Evolutionary conservation across 1,139 yeast species (phyloP), one percentile per base, ranked within the genome.

Genomic region (Saccharomyces hybrid): DNA sequence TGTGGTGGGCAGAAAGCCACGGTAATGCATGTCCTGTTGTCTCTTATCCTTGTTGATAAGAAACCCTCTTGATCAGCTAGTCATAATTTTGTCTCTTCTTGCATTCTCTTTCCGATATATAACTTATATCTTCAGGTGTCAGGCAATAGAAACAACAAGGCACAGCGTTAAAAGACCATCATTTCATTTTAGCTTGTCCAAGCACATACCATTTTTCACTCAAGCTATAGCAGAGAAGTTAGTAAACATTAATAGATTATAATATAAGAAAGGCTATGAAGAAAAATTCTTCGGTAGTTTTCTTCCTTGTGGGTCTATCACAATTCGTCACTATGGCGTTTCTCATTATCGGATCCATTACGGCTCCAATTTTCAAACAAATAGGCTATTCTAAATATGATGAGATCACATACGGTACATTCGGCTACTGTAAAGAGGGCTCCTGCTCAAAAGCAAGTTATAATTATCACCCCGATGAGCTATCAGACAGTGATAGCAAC

Each of bases 321-420:
- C 44, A 38, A 53, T 62, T 77, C 53, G 70, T 74, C 6, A 70
- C 82, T 3, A 57, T 73, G 70, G 67, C 80, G 42, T 78, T 80
- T 59, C 68, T 81, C 52, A 70, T 82, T 48, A 69, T 82, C 50
- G 80, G 82, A 6, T 75, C 80, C 47, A 75, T 82, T 41, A 77
- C 90, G 0, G 88, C 83, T 5, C 93, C 93, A 0, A 75, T 85
- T 44, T 80, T 87, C 6, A 67, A 70, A 7, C 65, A 69, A 27
- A 74, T 83, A 50, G 74, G 79, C 2, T 71, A 84, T 8, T 78
- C 86, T 48, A 72, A 76, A 27, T 78, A 74, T 59, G 74, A 75
- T 25, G 81, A 78, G 51, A 76, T 77, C 65, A 74, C 79, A 54
- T 93, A 85, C 69, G 99, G 99, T 4, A 89, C 88, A 0, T 88